phyloP scores from a whole-genome alignment of 2,329 filamentous ascomycete species.

The Scleromitrula shiraiana region DNA sequence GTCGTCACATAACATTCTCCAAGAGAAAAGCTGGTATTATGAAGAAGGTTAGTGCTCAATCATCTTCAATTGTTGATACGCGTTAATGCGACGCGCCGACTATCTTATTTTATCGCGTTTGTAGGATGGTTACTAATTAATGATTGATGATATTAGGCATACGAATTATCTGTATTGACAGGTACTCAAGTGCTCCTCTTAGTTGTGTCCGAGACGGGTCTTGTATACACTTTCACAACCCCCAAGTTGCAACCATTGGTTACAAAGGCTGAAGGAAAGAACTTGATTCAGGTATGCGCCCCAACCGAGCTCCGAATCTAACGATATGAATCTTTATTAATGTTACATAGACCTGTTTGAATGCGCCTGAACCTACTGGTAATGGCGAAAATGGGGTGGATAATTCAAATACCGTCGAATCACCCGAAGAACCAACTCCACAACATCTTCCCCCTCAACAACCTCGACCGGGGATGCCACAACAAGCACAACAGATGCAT shows the following conservation, averaged over 20 bases:
- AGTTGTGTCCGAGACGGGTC: slow-evolving; percentile 92
- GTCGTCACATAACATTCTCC: slow-evolving; percentile 97
- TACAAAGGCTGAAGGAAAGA: slow-evolving; percentile 98
- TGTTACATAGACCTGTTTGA: slow-evolving; percentile 71
- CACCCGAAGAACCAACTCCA: slow-evolving; percentile 79
- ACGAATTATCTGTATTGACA: slow-evolving; percentile 93
- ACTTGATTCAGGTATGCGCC: slow-evolving; percentile 77
- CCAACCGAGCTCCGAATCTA: not conserved
- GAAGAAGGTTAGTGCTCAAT: slow-evolving; percentile 77
- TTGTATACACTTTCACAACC: slow-evolving; percentile 97
- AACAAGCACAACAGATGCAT: slow-evolving; percentile 51
- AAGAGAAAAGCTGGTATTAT: slow-evolving; percentile 99
- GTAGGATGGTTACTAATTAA: slow-evolving; percentile 18
- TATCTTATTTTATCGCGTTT: slow-evolving; percentile 12
- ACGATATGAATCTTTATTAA: slow-evolving; percentile 27
- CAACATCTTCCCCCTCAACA: slow-evolving; percentile 62
- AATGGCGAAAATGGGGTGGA: slow-evolving; percentile 78
- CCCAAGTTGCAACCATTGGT: slow-evolving; percentile 97
- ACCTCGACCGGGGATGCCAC: slow-evolving; percentile 54
- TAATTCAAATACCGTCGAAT: slow-evolving; percentile 70
- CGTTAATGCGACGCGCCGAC: slow-evolving; percentile 16
- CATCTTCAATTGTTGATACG: slow-evolving; percentile 11
- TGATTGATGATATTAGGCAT: slow-evolving; percentile 55
- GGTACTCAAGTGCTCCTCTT: slow-evolving; percentile 95
- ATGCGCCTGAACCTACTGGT: slow-evolving; percentile 82